Evolutionary conservation across 805 yeast genomes (phyloP).

Genomic region (Starmerella cellae): DNA sequence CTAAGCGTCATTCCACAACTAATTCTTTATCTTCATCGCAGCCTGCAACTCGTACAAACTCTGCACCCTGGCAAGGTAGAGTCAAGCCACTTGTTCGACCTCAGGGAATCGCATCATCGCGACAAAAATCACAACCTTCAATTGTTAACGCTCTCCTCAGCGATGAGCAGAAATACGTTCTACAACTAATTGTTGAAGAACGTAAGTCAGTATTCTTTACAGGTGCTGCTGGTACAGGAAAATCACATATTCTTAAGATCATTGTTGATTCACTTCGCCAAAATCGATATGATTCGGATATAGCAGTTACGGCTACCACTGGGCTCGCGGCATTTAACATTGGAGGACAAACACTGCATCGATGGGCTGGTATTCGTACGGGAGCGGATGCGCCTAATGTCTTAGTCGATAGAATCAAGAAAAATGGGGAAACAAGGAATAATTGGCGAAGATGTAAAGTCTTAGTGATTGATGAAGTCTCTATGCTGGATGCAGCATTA

Average conservation of each 20-base stretch:
- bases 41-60: constrained; percentile 4
- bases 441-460: constrained; percentile 60
- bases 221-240: constrained; percentile 98
- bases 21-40: not conserved
- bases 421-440: constrained; percentile 28
- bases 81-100: constrained; percentile 15
- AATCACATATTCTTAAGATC: constrained; percentile 62
- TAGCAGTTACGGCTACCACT: constrained; percentile 89
- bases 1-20: not conserved
- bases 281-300: constrained; percentile 31
- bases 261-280: constrained; percentile 40
- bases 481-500: constrained; percentile 75
- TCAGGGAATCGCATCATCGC: constrained; percentile 10
- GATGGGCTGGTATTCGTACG: constrained; percentile 71
- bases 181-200: constrained; percentile 48
- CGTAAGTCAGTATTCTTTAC: constrained; percentile 66
- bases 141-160: constrained; percentile 12
- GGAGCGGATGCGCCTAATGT: constrained; percentile 38
- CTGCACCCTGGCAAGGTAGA: constrained; percentile 8
- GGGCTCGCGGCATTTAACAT: constrained; percentile 89
- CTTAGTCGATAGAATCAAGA: constrained; percentile 5
- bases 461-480: constrained; percentile 77
- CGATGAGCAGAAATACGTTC: constrained; percentile 40
- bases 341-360: constrained; percentile 77
- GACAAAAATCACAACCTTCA: constrained; percentile 7